phyloP scores from a whole-genome alignment of 78 protist species.

The Cavenderia fasciculata region DNA sequence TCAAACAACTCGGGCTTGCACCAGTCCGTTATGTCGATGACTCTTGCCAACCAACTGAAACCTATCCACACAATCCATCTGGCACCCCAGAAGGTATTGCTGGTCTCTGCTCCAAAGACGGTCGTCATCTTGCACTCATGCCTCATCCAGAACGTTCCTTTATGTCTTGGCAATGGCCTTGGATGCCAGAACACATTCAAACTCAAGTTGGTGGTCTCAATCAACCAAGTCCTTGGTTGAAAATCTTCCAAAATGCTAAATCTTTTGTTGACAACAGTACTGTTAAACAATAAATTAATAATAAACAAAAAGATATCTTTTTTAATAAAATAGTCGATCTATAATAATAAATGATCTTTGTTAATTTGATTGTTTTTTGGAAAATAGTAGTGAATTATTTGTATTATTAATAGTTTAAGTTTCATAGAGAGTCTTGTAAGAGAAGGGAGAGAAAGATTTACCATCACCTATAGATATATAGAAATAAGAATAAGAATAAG shows the following conservation, averaged over 20 bases:
- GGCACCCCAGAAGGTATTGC: conserved; percentile 94
- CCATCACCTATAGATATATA: too few relatives aligned
- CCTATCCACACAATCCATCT: conserved; percentile 95
- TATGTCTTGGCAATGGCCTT: conserved; percentile 78
- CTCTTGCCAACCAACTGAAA: conserved; percentile 69
- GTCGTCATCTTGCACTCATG: conserved; percentile 94
- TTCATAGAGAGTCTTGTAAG: conserved; percentile 19
- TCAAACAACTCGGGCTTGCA: conserved; percentile 2
- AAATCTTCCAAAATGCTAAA: conserved; percentile 85
- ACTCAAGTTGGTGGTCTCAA: conserved; percentile 14
- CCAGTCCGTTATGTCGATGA: conserved; percentile 93
- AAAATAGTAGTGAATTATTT: too few relatives aligned
- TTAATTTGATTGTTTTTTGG: too few relatives aligned
- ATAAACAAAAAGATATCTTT: too few relatives aligned
- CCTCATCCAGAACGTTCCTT: conserved; percentile 95
- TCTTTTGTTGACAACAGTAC: conserved; percentile 36
- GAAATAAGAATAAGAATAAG: too few relatives aligned
- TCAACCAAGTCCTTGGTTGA: conserved; percentile 77
- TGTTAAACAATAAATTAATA: too few relatives aligned
- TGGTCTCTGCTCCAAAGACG: conserved; percentile 86
- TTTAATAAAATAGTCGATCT: too few relatives aligned
- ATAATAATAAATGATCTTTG: too few relatives aligned
- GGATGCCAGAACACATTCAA: conserved; percentile 45
- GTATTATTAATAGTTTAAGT: too few relatives aligned
- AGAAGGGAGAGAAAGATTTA: conserved; percentile 67